Evolutionary conservation across 2,329 filamentous ascomycete genomes (phyloP), one percentile per base, ranked within the genome.

Genomic region (Annulohypoxylon truncatum): DNA sequence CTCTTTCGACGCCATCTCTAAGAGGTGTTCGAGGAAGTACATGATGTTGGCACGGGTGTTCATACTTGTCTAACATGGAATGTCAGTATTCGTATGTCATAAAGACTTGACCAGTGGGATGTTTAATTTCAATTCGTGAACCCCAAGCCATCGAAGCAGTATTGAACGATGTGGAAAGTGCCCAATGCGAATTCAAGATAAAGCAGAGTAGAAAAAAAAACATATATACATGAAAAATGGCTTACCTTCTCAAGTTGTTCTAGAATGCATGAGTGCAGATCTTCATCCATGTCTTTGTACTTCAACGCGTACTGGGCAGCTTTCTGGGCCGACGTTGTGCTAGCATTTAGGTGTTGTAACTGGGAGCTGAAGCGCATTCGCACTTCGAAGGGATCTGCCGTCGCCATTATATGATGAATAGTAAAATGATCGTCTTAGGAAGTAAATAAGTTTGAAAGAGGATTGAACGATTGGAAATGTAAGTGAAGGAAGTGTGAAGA

Each of bases 1-100:
- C 71, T 93, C 92, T 71, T 89, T 91, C 68, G 88, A 86, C 20
- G 93, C 92, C 80, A 93, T 85, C 77, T 98, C 95, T 77, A 96
- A 92, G 72, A 99, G 92, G 72, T 95, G 92, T 76, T 98, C 95
- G 76, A 99, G 91, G 80, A 99, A 99, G 81, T 97, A 99, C 92
- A 99, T 97, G 78, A 99, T 98, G 78, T 99, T 99, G 64, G 96
- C 96, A 66, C 95, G 87, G 54, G 91, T 97, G 80, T 99, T 99
- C 92, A 99, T 97, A 71, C 92, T 95, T 72, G 93, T 97, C 87
- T 94, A 72, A 28, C 7, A 22, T 29, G 12, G 18, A 15, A 51
- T 22, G 58, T 64, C 38, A 56, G 38, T 66, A 24, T 63, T 51
- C 10, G 20, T 52, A 26, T 31, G 12, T 33, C 38, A 10, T 50